Base-by-base conservation (phyloP, 1,284 basidiomycete species). In the Fomitopsis schrenkii region DNA sequence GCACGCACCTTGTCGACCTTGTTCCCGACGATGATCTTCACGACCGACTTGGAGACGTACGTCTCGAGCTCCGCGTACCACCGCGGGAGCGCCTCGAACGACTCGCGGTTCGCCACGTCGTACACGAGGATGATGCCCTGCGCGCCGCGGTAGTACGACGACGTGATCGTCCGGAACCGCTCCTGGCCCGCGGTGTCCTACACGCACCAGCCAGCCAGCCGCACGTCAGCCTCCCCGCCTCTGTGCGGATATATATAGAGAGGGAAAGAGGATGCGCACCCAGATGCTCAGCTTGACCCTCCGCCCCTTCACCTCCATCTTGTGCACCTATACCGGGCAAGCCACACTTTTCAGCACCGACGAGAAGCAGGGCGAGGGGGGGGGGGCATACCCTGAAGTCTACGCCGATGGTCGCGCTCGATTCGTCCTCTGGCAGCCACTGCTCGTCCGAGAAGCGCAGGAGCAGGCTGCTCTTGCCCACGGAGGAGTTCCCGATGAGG, bases 61-160 rank as follows among this genome's bases (percentile, higher is more conserved):
- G 93, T 97, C 71, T 97, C 94, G 10, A 99, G 87, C 74, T 99
- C 97, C 57, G 87, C 86, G 74, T 93, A 95, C 97, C 97, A 99
- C 59, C 88, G 83, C 14, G 94, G 90, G 15, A 98, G 83, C 14
- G 94, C 92, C 53, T 97, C 95, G 71, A 97, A 99, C 0, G 95
- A 91, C 70, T 93, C 90, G 40, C 94, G 83, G 67, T 90, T 94
- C 3, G 96, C 87, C 19, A 98, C 94, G 75, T 98, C 96, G 74
- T 98, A 99, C 1, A 97, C 95, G 57, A 99, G 82, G 64, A 99
- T 92, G 61, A 98, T 91, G 7, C 95, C 95, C 70, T 97, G 95
- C 35, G 95, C 95, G 5, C 95, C 95, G 45, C 95, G 86, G 71
- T 97, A 97, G 71, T 97, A 97, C 22, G 89, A 91, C 0, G 90